phyloP scores from a whole-genome alignment of 2,329 filamentous ascomycete species.

The Colletotrichum ledebouriae region DNA sequence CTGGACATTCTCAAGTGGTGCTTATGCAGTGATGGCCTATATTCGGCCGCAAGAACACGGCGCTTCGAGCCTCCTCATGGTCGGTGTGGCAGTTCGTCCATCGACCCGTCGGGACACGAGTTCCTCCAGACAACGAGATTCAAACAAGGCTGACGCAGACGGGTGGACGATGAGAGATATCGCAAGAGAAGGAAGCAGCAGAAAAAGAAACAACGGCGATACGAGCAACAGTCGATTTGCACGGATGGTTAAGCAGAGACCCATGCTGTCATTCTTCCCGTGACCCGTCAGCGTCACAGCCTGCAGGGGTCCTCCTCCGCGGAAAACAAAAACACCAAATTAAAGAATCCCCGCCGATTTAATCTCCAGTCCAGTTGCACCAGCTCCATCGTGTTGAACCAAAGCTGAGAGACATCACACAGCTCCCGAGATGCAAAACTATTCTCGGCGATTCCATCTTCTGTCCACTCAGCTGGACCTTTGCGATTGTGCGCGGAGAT shows the following conservation, averaged over 20 bases:
- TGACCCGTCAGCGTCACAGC: too few species aligned
- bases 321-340: neutral
- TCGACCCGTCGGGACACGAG: neutral
- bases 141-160: neutral
- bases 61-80: neutral
- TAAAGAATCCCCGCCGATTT: neutral
- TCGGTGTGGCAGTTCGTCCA: neutral
- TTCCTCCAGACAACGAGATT: neutral
- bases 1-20: neutral
- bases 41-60: slow-evolving; percentile 29
- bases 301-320: too few species aligned
- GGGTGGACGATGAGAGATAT: slow-evolving; percentile 1
- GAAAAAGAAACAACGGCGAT: slow-evolving; percentile 7
- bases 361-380: slow-evolving; percentile 27
- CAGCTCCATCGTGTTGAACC: slow-evolving; percentile 22
- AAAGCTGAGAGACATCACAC: slow-evolving; percentile 16
- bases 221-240: neutral
- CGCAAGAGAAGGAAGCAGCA: slow-evolving; percentile 5
- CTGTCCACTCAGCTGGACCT: slow-evolving; percentile 19
- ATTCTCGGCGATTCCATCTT: slow-evolving; percentile 18
- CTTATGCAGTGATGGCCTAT: slow-evolving; percentile 11
- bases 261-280: neutral
- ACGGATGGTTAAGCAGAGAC: slow-evolving; percentile 11
- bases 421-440: slow-evolving; percentile 3
- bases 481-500: slow-evolving; percentile 3